Base-by-base conservation (phyloP, 352 stramenopile species). In the Blastocystis hominis region DNA sequence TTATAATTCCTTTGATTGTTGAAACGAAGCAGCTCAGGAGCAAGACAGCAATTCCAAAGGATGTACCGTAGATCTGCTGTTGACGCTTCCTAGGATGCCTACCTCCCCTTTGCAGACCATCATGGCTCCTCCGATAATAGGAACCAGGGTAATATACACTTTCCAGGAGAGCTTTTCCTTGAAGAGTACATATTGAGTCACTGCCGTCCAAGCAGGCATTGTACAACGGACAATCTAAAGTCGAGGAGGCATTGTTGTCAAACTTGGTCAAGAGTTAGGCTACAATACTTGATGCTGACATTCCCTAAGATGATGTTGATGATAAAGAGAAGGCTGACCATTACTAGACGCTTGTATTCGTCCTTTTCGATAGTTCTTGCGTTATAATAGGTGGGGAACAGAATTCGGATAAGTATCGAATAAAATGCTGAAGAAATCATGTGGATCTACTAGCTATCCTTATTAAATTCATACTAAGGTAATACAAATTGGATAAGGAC, bases 91-190 rank as follows among this genome's bases (percentile, higher is more conserved):
- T 47, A 50, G 34, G 40, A 44, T 7, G 6, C 4, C 24, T 0
- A 72, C 62, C n/a, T 87, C 77, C 17, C 77, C 77, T n/a, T 78
- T 87, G 40, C 66, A 87, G 2, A 87, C 77, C 62, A 87, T 87
- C 62, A 75, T 78, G 9, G 77, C 77, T 34, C 77, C 77, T 78
- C 62, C 77, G 34, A 87, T 78, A 76, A 87, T 78, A 17, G 77
- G 77, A 78, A 87, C 7, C 5, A 87, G 77, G 20, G 77, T 78
- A 6, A 75, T 10, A 54, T 78, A 78, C 1, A 87, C 77, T 42
- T 59, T 72, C 5, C 44, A 61, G 2, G 77, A 87, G 7, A 78
- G 62, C 63, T 87, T 87, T 34, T 87, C 62, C 61, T 56, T 56
- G 24, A 87, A 34, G 7, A 87, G 38, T 36, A 87, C 3, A 44